Percentiles rank a stretch among this genome's conserved stretches.
These are phyloP conservation scores for Ophiostoma quercus DNA, from an alignment of 2,329 filamentous ascomycete genomes.

Conservation along the genomic window DNA sequence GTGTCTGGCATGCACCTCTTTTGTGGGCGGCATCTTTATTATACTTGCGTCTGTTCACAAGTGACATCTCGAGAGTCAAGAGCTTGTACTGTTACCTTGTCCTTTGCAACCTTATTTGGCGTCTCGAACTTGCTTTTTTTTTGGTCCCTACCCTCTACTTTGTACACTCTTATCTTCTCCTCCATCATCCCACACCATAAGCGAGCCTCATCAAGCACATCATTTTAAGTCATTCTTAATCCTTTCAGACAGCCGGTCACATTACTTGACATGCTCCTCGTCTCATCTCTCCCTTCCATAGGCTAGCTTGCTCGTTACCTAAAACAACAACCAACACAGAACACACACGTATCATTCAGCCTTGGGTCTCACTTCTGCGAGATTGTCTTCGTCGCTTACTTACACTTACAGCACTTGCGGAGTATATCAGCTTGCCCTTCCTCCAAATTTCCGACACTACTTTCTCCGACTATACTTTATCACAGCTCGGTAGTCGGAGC, in stretches of 20 bases:
- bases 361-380: not conserved
- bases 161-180: not conserved
- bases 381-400: not conserved
- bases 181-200: not conserved
- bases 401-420: not conserved
- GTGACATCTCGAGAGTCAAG: not conserved
- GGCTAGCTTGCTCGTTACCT: not conserved
- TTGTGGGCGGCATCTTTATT: not conserved
- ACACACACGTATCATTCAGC: conserved; percentile 2
- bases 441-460: not conserved
- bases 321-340: not conserved
- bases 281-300: not conserved
- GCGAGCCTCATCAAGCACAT: not conserved
- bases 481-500: not conserved
- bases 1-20: not conserved
- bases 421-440: not conserved
- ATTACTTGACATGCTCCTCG: conserved; percentile 2
- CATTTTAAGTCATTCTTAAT: not conserved
- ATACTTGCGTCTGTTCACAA: not conserved
- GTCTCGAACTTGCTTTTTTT: not conserved
- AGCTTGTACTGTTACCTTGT: not conserved
- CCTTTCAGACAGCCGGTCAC: not conserved
- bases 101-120: not conserved
- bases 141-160: not conserved
- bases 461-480: not conserved